phyloP scores from a whole-genome alignment of 345 rosid genomes.

The Cardamine resedifolia region DNA sequence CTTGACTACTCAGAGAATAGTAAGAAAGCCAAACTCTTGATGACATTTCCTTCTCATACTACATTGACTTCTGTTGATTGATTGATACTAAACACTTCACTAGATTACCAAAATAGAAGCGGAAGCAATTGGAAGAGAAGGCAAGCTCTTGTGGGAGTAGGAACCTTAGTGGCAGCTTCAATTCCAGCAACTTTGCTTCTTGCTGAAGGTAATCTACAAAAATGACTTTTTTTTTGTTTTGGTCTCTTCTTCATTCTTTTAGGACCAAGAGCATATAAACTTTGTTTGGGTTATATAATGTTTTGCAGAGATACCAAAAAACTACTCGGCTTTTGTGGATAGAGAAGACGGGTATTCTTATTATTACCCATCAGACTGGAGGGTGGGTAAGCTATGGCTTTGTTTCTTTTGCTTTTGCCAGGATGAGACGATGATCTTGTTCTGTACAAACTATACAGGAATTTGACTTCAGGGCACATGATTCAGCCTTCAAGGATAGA shows the following conservation, averaged over 20 bases:
- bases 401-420: background rate
- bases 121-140: conserved; percentile 61
- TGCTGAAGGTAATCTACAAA: conserved; percentile 60
- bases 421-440: conserved; percentile 4
- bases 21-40: conserved; percentile 36
- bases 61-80: background rate
- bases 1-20: conserved; percentile 42
- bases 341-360: conserved; percentile 74
- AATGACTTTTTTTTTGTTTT: background rate
- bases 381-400: conserved; percentile 59
- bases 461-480: conserved; percentile 83
- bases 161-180: conserved; percentile 55
- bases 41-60: background rate
- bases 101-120: conserved; percentile 6
- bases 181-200: conserved; percentile 51
- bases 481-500: conserved; percentile 87
- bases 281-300: background rate
- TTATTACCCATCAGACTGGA: conserved; percentile 88
- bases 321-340: conserved; percentile 63
- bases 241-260: conserved; percentile 8
- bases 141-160: conserved; percentile 57
- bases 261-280: background rate
- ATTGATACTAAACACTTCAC: background rate
- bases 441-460: conserved; percentile 43
- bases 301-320: conserved; percentile 62